A percentile compares a stretch with the other conserved stretches of the same genome.
These are phyloP conservation scores for Cladosporium sp. DNA, from an alignment of 2,329 filamentous ascomycete genomes.

Conservation along the genomic window DNA sequence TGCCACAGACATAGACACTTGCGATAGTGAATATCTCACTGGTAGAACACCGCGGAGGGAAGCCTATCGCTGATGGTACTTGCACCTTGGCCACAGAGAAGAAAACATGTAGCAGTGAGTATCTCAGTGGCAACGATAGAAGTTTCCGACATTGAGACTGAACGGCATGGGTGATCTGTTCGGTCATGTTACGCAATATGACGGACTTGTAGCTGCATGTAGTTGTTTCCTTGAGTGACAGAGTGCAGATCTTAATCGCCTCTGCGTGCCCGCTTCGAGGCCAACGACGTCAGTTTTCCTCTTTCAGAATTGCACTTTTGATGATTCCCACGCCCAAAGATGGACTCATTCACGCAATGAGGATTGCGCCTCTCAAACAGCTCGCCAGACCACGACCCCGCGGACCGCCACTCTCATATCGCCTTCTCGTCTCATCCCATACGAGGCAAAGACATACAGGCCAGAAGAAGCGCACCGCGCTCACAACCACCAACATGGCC, in stretches of 20 bases:
- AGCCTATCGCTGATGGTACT: background rate
- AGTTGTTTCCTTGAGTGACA: background rate
- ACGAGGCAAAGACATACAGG: background rate
- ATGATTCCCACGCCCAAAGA: background rate
- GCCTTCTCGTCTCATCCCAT: background rate
- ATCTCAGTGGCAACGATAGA: background rate
- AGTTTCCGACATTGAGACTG: no score
- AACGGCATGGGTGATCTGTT: no score
- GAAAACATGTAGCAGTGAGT: background rate
- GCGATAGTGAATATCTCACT: background rate
- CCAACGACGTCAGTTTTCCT: conserved; percentile 8
- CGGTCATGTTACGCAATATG: background rate
- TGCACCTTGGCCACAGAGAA: background rate
- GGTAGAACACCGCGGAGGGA: background rate
- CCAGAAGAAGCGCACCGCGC: conserved; percentile 1
- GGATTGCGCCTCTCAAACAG: conserved; percentile 2
- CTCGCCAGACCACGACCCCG: background rate
- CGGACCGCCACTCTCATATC: background rate
- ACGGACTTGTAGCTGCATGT: background rate
- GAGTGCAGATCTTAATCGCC: background rate
- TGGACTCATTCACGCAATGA: background rate
- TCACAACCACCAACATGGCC: background rate
- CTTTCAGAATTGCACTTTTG: conserved; percentile 8
- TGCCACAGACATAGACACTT: background rate
- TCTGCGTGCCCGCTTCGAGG: background rate